Percentiles rank a stretch among this genome's conserved stretches.
phyloP scores from a whole-genome alignment of 163 green algal species.

The Trebouxiophyceae sp. region DNA sequence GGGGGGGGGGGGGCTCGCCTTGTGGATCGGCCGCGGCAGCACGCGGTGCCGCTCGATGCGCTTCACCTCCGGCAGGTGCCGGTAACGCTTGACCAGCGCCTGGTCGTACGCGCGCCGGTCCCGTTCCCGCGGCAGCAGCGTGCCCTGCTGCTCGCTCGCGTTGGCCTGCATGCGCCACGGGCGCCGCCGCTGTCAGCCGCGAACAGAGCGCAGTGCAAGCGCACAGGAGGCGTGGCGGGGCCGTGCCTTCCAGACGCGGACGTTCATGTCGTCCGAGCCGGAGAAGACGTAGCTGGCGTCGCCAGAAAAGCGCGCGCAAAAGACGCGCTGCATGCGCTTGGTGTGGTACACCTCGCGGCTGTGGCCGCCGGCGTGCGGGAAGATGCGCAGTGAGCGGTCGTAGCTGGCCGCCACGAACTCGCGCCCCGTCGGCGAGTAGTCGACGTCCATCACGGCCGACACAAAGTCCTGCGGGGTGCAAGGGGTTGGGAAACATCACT shows the following conservation, averaged over 20 bases:
- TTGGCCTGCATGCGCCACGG: constrained; percentile 68
- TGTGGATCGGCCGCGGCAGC: constrained; percentile 70
- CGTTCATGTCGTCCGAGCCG: constrained; percentile 97
- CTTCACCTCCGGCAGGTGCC: constrained; percentile 92
- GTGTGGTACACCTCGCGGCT: constrained; percentile 88
- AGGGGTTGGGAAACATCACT: neutral
- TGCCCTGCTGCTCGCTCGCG: constrained; percentile 72
- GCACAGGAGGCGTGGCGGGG: neutral
- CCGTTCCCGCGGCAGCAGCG: constrained; percentile 79
- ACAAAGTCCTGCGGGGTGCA: constrained; percentile 87
- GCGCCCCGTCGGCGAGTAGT: constrained; percentile 92
- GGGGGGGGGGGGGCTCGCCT: constrained; percentile 24
- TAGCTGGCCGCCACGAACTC: constrained; percentile 95
- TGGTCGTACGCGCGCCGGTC: constrained; percentile 79
- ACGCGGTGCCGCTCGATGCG: constrained; percentile 78
- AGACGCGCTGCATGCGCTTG: constrained; percentile 96
- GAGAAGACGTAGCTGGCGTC: constrained; percentile 93
- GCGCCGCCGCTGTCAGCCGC: no score
- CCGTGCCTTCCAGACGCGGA: constrained; percentile 92
- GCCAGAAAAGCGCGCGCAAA: constrained; percentile 74
- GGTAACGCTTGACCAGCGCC: constrained; percentile 84
- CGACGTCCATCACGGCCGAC: constrained; percentile 93
- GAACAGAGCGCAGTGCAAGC: neutral
- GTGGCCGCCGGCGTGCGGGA: constrained; percentile 68
- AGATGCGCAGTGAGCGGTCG: constrained; percentile 86